A percentile compares a stretch with the other conserved stretches of the same genome.
These are phyloP conservation scores for Venturia pyrina DNA, from an alignment of 2,329 filamentous ascomycete genomes.

Conservation along the genomic window DNA sequence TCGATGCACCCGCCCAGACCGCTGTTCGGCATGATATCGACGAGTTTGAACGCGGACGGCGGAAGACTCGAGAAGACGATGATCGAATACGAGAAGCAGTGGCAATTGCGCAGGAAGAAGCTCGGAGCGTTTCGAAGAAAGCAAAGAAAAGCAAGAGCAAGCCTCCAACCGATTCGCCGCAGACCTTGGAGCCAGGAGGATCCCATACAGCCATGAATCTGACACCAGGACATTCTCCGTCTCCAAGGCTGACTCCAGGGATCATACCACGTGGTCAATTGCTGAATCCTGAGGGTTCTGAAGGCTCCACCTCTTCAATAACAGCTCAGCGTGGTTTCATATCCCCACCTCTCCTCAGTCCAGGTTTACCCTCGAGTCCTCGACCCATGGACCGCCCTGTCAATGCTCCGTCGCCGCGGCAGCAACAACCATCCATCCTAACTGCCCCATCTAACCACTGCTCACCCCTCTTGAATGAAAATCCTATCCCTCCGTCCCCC, in stretches of 20 bases:
- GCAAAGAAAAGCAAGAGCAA: constrained; percentile 47
- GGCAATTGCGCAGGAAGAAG: constrained; percentile 57
- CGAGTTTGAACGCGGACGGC: constrained; percentile 60
- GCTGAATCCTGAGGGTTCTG: constrained; percentile 38
- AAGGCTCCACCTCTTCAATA: constrained; percentile 21
- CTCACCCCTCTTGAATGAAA: constrained; percentile 35
- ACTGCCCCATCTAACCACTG: constrained; percentile 61
- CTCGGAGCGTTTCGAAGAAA: constrained; percentile 65
- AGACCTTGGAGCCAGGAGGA: constrained; percentile 14
- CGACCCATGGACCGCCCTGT: constrained; percentile 50
- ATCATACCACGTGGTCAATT: constrained; percentile 28
- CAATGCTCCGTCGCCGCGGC: constrained; percentile 48
- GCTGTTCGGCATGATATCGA: constrained; percentile 49
- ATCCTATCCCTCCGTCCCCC: constrained; percentile 49
- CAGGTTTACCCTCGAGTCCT: constrained; percentile 54
- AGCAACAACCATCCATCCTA: constrained; percentile 44
- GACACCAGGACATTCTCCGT: constrained; percentile 1
- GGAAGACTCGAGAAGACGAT: constrained; percentile 81
- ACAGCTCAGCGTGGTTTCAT: constrained; percentile 28
- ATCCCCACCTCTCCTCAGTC: constrained; percentile 44
- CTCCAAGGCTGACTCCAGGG: constrained; percentile 3
- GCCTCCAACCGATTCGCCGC: constrained; percentile 18
- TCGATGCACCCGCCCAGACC: constrained; percentile 51
- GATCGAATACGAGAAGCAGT: constrained; percentile 65
- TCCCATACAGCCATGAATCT: background rate